Percentiles rank a stretch among this genome's conserved stretches.
Conservation (phyloP, 106 monocot species). For the Allium sativum region DNA sequence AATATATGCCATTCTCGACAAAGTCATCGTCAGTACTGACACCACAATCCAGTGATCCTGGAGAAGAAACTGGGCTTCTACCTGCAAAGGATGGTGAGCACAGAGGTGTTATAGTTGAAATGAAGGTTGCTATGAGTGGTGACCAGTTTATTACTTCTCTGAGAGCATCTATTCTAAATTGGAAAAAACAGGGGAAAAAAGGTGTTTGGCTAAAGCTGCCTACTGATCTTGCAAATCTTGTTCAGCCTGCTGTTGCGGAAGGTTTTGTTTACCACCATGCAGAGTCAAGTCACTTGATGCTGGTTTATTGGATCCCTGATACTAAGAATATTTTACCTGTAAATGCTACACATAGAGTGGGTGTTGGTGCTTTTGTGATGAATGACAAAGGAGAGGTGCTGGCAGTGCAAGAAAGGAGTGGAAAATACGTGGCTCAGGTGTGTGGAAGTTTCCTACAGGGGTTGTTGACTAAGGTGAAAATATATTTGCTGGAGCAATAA, state of each 20-base stretch:
- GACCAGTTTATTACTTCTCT: no score
- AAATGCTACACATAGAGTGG: slow-evolving; percentile 85
- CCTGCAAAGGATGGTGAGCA: no score
- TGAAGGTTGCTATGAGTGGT: no score
- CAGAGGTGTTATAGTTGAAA: no score
- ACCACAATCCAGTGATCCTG: no score
- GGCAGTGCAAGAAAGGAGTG: no score
- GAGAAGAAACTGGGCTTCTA: no score
- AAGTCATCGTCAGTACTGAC: no score
- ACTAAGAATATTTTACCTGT: slow-evolving; percentile 65
- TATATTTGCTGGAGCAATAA: slow-evolving; percentile 55
- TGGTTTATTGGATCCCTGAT: slow-evolving; percentile 84
- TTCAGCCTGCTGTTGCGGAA: slow-evolving; percentile 76
- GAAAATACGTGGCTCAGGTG: no score
- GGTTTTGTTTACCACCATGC: slow-evolving; percentile 98
- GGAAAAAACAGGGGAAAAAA: slow-evolving; percentile 71
- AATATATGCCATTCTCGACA: no score
- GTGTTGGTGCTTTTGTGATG: slow-evolving; percentile 87
- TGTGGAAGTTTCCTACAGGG: no score
- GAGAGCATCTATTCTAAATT: no score
- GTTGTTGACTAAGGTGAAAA: slow-evolving; percentile 59
- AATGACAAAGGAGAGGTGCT: slow-evolving; percentile 63
- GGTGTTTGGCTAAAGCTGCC: slow-evolving; percentile 95
- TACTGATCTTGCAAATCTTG: slow-evolving; percentile 54
- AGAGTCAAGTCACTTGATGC: slow-evolving; percentile 85